These are phyloP conservation scores for Patellaria atrata DNA, from an alignment of 495 filamentous ascomycete genomes.

Conservation along the genomic window DNA sequence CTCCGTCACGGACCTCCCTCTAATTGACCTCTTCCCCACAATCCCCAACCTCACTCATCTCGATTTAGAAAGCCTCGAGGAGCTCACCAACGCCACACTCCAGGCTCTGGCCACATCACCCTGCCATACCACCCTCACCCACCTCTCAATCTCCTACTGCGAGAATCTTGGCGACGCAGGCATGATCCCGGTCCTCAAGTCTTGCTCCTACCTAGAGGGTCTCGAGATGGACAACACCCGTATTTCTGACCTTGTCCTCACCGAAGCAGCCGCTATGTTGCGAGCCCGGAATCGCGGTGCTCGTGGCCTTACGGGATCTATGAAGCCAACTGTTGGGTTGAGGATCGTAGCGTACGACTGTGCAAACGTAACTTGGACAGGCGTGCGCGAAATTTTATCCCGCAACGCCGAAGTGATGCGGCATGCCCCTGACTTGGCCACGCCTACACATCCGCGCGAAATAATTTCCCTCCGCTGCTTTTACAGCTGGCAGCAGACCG, in stretches of 20 bases:
- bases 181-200: constrained; percentile 69
- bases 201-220: constrained; percentile 49
- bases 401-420: constrained; percentile 56
- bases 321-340: constrained; percentile 42
- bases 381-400: constrained; percentile 70
- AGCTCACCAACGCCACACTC: constrained; percentile 60
- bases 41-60: constrained; percentile 67
- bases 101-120: constrained; percentile 59
- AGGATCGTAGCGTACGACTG: constrained; percentile 84
- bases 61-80: constrained; percentile 73
- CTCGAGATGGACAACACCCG: constrained; percentile 92
- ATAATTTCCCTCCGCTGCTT: constrained; percentile 83
- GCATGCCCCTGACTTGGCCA: constrained; percentile 24
- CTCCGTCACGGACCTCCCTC: constrained; percentile 54
- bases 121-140: constrained; percentile 53
- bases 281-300: constrained; percentile 41
- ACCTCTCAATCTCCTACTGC: constrained; percentile 82
- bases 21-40: constrained; percentile 59
- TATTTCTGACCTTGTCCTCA: constrained; percentile 72
- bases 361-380: constrained; percentile 80
- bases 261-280: constrained; percentile 68
- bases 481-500: constrained; percentile 88
- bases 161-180: constrained; percentile 72
- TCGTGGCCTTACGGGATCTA: constrained; percentile 26
- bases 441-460: constrained; percentile 44